Percentiles rank a stretch among this genome's conserved stretches.
phyloP scores from a whole-genome alignment of 2,329 filamentous ascomycete genomes.

The Colletotrichum salicis region DNA sequence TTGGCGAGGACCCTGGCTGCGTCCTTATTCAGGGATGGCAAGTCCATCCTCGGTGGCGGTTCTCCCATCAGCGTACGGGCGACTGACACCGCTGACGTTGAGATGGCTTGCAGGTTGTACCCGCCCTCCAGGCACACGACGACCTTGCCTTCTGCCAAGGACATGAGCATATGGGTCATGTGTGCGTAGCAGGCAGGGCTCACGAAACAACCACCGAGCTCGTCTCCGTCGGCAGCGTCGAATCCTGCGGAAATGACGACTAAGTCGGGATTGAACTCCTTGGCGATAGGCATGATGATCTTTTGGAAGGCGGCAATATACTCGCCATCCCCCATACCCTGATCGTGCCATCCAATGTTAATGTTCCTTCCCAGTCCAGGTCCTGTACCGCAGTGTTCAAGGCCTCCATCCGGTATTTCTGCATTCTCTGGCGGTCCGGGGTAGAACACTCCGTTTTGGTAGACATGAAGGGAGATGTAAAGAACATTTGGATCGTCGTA shows the following conservation, averaged over 20 bases:
- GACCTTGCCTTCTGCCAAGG: conserved; percentile 86
- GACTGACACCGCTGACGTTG: conserved; percentile 89
- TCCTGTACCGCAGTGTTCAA: conserved; percentile 68
- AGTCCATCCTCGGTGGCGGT: conserved; percentile 73
- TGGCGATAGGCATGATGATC: conserved; percentile 94
- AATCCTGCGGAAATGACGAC: conserved; percentile 97
- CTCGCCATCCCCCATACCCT: conserved; percentile 93
- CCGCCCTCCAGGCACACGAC: conserved; percentile 95
- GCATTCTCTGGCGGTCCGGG: conserved; percentile 72
- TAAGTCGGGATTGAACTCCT: conserved; percentile 92
- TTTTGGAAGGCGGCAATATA: conserved; percentile 97
- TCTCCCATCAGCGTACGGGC: conserved; percentile 95
- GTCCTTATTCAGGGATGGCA: conserved; percentile 67
- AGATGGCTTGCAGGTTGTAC: conserved; percentile 94
- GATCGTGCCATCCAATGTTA: conserved; percentile 74
- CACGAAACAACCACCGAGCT: conserved; percentile 92
- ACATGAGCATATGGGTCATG: conserved; percentile 99
- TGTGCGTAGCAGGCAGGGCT: conserved; percentile 92
- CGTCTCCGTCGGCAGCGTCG: conserved; percentile 92
- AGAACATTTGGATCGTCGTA: conserved; percentile 94
- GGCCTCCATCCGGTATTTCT: conserved; percentile 68
- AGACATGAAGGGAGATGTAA: conserved; percentile 95
- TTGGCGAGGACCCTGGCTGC: conserved; percentile 66
- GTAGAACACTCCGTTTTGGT: conserved; percentile 85
- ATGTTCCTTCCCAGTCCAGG: conserved; percentile 69